Evolutionary conservation across 495 filamentous ascomycete species (phyloP), one percentile per base, ranked within the genome.

Genomic region (Penicillium samsonianum): DNA sequence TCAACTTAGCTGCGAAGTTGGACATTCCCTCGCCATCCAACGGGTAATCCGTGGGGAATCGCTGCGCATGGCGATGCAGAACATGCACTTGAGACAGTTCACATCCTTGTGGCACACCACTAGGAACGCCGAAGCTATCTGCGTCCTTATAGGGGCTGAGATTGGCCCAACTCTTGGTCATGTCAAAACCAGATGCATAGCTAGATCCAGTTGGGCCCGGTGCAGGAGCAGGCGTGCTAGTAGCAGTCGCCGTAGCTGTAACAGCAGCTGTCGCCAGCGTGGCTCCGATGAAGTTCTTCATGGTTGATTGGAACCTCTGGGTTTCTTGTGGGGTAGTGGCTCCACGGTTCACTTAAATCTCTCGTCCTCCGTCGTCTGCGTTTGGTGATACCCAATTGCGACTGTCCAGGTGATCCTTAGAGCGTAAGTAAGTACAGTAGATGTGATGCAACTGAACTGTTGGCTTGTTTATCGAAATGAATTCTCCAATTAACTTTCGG

Each of bases 21-120:
- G 71, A 64, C 60, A 82, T 77, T 51, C 77, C 78, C 22, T 48
- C 63, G 11, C 75, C 78, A 57, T 84, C 80, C 20, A 79, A 69
- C 4, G 59, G 62, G 38, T 60, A 62, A 28, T 62, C 30, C 0
- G 73, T 78, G 0, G 78, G 78, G 45, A 79, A 82, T 20, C 79
- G 73, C 54, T 84, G 72, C 2, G 79, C 79, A 63, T 83, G 80
- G 28, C 81, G 72, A 53, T 82, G 81, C 12, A 84, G 65, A 25
- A 71, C 64, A 45, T 80, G 77, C 16, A 68, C 79, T 50, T 82
- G 79, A 55, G 80, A 78, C 35, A 83, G 56, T 31, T 82, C 79
- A 63, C 81, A 84, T 31, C 78, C 80, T 31, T 68, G 59, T 0
- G 81, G 80, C 30, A 82, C 61, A 19, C 81, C 81, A 14, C 77